Percentiles rank a stretch among this genome's conserved stretches.
These are phyloP conservation scores for Sporisorium scitamineum DNA, from an alignment of 1,284 basidiomycete species.

Conservation along the genomic window DNA sequence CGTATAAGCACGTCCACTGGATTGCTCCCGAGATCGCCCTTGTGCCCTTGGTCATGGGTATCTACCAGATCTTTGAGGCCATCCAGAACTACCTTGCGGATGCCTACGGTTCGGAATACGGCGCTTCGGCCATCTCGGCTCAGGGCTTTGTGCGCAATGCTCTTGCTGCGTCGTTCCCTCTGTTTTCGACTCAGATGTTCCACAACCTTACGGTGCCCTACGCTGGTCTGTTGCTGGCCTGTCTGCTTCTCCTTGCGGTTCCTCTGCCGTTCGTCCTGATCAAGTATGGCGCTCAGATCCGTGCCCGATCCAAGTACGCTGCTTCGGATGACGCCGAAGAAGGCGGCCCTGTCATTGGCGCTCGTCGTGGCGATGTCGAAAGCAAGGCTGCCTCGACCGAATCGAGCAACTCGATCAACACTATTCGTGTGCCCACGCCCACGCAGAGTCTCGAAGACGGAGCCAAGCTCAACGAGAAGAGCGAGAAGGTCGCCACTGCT, in stretches of 20 bases:
- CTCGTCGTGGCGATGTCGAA: constrained; percentile 40
- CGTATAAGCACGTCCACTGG: constrained; percentile 59
- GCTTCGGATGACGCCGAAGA: constrained; percentile 43
- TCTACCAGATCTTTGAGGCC: constrained; percentile 60
- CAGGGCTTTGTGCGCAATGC: constrained; percentile 60
- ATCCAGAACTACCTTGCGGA: constrained; percentile 57
- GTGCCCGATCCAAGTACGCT: constrained; percentile 56
- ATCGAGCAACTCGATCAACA: constrained; percentile 24
- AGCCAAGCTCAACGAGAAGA: constrained; percentile 26
- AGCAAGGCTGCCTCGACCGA: constrained; percentile 22
- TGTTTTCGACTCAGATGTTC: constrained; percentile 62
- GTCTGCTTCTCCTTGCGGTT: constrained; percentile 47
- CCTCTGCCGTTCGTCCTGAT: constrained; percentile 59
- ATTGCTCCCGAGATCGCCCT: constrained; percentile 59
- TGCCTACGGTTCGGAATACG: constrained; percentile 51
- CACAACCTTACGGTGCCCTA: constrained; percentile 51
- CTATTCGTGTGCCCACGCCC: constrained; percentile 33
- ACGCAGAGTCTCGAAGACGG: constrained; percentile 23
- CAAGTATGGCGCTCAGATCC: constrained; percentile 55
- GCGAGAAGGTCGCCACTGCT: constrained; percentile 5
- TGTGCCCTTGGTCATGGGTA: constrained; percentile 56
- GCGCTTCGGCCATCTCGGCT: constrained; percentile 54
- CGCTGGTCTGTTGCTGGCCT: constrained; percentile 55
- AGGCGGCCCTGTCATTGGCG: constrained; percentile 46
- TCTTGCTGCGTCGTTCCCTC: constrained; percentile 53